These are phyloP conservation scores for Actinomucor elegans DNA, from an alignment of 371 early-diverging fungal species.

Conservation along the genomic window DNA sequence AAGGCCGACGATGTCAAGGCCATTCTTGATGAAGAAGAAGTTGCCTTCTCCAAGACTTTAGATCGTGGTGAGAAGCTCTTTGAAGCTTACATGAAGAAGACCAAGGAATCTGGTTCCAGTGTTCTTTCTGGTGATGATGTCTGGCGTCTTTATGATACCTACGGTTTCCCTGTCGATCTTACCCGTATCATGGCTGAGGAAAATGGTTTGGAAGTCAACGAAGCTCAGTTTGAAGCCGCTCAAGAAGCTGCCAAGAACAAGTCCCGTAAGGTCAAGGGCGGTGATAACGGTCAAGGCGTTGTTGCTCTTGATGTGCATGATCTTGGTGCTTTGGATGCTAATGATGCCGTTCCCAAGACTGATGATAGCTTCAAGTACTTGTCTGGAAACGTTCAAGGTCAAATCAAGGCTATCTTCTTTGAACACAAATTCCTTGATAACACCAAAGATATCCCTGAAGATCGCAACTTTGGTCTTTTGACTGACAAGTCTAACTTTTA, in stretches of 20 bases:
- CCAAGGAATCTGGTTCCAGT: conserved; percentile 57
- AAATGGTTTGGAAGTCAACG: conserved; percentile 86
- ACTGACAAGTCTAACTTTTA: conserved; percentile 99
- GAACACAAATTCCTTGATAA: conserved; percentile 53
- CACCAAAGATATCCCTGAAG: conserved; percentile 53
- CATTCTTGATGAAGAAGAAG: conserved; percentile 96
- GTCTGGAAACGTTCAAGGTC: conserved; percentile 65
- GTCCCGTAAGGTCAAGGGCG: conserved; percentile 71
- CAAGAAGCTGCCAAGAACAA: conserved; percentile 85
- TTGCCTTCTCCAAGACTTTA: conserved; percentile 95
- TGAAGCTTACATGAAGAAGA: conserved; percentile 77
- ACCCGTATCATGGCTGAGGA: conserved; percentile 99
- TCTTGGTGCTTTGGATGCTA: conserved; percentile 82
- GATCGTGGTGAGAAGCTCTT: conserved; percentile 98
- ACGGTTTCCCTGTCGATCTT: conserved; percentile 99
- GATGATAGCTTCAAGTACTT: conserved; percentile 92
- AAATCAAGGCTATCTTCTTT: conserved; percentile 73
- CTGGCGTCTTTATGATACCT: conserved; percentile 99
- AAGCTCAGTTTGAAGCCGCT: conserved; percentile 80
- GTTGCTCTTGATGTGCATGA: conserved; percentile 93
- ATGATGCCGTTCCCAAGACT: conserved; percentile 75
- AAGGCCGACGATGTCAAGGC: conserved; percentile 84
- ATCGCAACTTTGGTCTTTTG: conserved; percentile 80
- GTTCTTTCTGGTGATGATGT: conserved; percentile 90
- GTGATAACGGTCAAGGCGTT: conserved; percentile 51